Base-by-base conservation (phyloP, 768 basidiomycete species). In the Lepiota brunneoincarnata region DNA sequence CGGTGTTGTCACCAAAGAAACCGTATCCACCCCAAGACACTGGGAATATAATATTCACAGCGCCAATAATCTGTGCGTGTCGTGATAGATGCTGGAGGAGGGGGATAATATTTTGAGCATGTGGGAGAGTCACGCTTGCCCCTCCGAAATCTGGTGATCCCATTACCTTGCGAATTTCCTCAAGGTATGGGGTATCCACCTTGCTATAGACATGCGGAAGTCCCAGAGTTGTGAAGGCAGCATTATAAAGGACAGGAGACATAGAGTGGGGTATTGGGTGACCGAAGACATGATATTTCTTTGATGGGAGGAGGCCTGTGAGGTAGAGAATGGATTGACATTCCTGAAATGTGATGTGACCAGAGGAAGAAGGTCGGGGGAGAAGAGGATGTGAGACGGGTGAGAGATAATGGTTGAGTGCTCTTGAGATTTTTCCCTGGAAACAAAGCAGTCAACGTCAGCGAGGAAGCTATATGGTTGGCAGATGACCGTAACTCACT, bases 91-190 rank as follows among this genome's bases (percentile, higher is more conserved):
- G 66, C 58, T 88, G 82, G 42, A 92, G 74, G n/a, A 81, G 67
- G 0, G 82, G 76, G 34, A 91, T 86, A 59, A 91, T 77, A 52
- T 83, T 82, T 35, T 86, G 71, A 68, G 91, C 90, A 73, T 86
- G 81, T 9, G 90, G 90, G 56, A 91, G 89, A 15, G 90, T 92
- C 38, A 91, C 86, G 21, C 84, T 86, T n/a, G 88, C 90, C 1
- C 90, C 90, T 4, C 90, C 90, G 60, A 91, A 91, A 15, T 76
- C 74, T 0, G 77, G 69, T 0, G 72, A 67, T 4, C 66, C 61
- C 14, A 91, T 69, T 12, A 81, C 70, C 1, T 69, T 64, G 57
- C 67, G 69, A 28, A 89, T 65, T 52, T 75, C 73, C 2, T 78
- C 74, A 4, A 87, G 74, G 2, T 69, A 62, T 3, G 65, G 63